Evolutionary conservation across 2,329 filamentous ascomycete genomes (phyloP).

Genomic region (Colletotrichum magnum): DNA sequence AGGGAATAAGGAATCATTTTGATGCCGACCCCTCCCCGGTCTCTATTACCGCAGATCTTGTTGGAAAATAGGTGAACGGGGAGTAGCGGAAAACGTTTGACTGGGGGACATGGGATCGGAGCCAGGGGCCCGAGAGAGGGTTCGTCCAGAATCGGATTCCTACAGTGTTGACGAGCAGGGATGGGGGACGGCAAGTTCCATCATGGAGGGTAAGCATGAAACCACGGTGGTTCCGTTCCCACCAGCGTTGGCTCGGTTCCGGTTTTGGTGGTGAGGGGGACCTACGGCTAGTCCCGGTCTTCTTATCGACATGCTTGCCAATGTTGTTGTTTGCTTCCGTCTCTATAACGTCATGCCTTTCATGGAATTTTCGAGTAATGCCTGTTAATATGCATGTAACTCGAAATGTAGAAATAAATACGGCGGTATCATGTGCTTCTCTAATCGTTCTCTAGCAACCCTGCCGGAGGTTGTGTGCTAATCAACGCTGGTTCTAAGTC

Average conservation of each 20-base stretch:
- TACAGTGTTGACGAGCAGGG: not conserved
- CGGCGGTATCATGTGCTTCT: no score
- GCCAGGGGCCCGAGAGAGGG: not conserved
- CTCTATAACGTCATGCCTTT: no score
- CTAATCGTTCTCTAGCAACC: no score
- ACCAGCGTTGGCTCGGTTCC: not conserved
- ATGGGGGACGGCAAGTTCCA: not conserved
- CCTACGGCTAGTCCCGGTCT: no score
- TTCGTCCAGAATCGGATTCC: not conserved
- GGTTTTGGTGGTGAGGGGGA: not conserved
- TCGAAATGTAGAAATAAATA: no score
- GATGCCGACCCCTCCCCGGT: no score
- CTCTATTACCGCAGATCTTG: not conserved
- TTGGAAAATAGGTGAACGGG: not conserved
- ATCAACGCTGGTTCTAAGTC: no score
- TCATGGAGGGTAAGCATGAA: not conserved
- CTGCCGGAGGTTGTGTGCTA: no score
- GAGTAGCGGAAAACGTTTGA: not conserved
- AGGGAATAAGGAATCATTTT: not conserved
- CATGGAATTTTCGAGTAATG: no score
- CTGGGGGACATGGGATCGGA: not conserved
- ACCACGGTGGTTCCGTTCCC: not conserved
- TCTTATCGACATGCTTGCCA: not conserved
- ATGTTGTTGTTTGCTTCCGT: no score
- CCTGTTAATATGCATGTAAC: no score